These are phyloP conservation scores for Ganoderma sinense DNA, from an alignment of 1,284 basidiomycete species.

Conservation along the genomic window DNA sequence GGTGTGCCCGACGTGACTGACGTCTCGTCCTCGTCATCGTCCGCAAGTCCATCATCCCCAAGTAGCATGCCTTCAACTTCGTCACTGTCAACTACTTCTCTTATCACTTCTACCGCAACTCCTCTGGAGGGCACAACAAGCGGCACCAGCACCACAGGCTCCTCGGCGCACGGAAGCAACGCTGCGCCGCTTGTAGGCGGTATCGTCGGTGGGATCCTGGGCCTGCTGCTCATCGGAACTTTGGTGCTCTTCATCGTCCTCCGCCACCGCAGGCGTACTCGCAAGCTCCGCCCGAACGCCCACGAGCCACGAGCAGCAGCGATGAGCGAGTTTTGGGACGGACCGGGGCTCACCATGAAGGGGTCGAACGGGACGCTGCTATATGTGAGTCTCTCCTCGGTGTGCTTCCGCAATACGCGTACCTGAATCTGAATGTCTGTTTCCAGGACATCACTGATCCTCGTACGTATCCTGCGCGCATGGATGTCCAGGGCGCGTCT, in stretches of 20 bases:
- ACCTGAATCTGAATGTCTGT: neutral
- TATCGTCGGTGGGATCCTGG: neutral
- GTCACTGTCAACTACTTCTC: neutral
- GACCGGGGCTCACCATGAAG: neutral
- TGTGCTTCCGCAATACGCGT: neutral
- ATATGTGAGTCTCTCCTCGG: slow-evolving; percentile 15
- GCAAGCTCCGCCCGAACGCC: neutral
- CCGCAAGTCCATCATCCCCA: neutral
- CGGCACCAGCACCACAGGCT: neutral
- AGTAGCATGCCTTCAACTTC: neutral
- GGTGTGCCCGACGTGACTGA: neutral
- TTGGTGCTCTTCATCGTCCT: neutral
- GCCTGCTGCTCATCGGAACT: neutral
- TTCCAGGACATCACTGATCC: neutral
- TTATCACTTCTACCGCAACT: neutral
- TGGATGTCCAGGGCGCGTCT: neutral
- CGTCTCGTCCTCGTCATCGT: neutral
- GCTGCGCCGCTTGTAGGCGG: neutral
- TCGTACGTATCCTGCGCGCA: neutral
- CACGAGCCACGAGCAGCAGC: neutral
- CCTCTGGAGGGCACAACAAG: neutral
- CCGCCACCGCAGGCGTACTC: neutral
- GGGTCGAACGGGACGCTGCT: neutral
- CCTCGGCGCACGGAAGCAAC: neutral
- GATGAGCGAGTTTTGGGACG: neutral